Base-by-base conservation (phyloP, 352 stramenopile species). In the Pythium chondricola region DNA sequence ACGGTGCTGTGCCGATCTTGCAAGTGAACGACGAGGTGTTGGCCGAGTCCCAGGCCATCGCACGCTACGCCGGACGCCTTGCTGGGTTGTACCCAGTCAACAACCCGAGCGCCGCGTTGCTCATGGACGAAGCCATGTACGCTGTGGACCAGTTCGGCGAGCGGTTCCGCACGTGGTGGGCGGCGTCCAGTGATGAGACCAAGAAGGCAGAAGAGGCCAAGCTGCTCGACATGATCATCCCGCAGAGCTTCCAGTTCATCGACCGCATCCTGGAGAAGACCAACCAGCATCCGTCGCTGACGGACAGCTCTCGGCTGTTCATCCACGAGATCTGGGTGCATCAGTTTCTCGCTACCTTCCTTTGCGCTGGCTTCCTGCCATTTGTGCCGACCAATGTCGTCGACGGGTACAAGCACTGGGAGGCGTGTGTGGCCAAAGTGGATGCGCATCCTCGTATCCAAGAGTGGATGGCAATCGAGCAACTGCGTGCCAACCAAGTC, bases 11-110 rank as follows among this genome's bases (percentile, higher is more conserved):
- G 8, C 61, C 64, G 11, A 48, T 61, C 29, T 43, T 73, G 4
- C 48, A 68, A 33, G 43, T 69, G 4, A 38, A 67, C 18, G 55
- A 48, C 11, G 37, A 56, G 21, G 37, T 67, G 18, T 27, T 65
- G 21, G 56, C 57, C 10, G 52, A 71, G 27, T 51, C 53, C 3
- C 40, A 63, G 6, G 66, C 60, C 1, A 58, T 77, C 6, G 26
- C 65, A n/a, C 52, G 59, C 16, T 77, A 67, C 45, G 60, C 49
- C 3, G 63, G 52, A 0, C 59, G 51, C 0, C 47, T 76, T 20
- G 44, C 48, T 0, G 46, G 53, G 6, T 35, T 71, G 20, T 74
- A 65, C 45, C 67, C 66, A n/a, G n/a, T n/a, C n/a, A n/a, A n/a
- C n/a, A n/a, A n/a, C n/a, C n/a, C n/a, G n/a, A n/a, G n/a, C n/a